phyloP scores from a whole-genome alignment of 108 stramenopile genomes.

The Skeletonema tropicum region DNA sequence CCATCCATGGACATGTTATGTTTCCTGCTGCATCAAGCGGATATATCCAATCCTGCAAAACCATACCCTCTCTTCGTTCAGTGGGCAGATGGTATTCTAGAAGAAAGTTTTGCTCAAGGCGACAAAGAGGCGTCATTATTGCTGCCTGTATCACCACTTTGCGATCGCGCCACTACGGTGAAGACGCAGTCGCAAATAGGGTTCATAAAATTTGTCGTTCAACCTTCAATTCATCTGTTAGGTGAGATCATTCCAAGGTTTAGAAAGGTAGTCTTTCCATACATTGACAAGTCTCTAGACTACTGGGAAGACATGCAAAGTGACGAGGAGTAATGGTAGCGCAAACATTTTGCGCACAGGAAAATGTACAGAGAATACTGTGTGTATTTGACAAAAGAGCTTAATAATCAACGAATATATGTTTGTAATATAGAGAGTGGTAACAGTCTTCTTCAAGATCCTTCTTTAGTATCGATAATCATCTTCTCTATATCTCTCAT shows the following conservation, averaged over 20 bases:
- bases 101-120: constrained; percentile 74
- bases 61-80: constrained; percentile 48
- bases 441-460: background rate
- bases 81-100: constrained; percentile 71
- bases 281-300: constrained; percentile 25
- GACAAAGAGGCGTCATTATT: constrained; percentile 65
- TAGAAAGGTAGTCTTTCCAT: constrained; percentile 29
- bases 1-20: constrained; percentile 43
- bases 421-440: background rate
- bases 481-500: constrained; percentile 20
- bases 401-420: no score
- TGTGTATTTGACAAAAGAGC: background rate
- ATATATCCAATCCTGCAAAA: constrained; percentile 81
- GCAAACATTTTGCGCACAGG: background rate
- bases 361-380: background rate
- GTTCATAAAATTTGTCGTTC: constrained; percentile 87
- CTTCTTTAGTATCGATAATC: background rate
- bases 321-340: constrained; percentile 1
- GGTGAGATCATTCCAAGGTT: constrained; percentile 34
- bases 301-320: constrained; percentile 36
- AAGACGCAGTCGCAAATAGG: constrained; percentile 77
- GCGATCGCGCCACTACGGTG: constrained; percentile 58
- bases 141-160: constrained; percentile 72
- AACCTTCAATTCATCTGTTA: constrained; percentile 53
- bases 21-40: constrained; percentile 71